Evolutionary conservation across 306 rosid species (phyloP), one percentile per base, ranked within the genome.

Genomic region (Prosopis cineraria): DNA sequence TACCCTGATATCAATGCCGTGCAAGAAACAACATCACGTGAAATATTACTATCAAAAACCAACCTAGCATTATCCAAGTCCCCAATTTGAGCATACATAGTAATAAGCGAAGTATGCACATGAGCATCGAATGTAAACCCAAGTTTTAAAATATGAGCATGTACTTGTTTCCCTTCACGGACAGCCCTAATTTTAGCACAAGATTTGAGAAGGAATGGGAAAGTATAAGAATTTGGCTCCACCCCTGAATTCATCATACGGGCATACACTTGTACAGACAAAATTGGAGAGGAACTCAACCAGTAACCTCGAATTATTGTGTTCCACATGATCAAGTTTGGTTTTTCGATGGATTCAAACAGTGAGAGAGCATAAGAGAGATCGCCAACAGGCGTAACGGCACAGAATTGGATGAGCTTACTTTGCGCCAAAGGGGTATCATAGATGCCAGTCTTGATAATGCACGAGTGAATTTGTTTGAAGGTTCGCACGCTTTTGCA

Each of bases 371-470:
- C 96, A 60, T 92, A 90, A 29, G 93, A 59, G 84, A 89, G 87
- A 43, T 88, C 88, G 0, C 85, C 88, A 7, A 37, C 78, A 24
- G 87, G 82, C 5, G 90, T 90, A 13, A 88, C 47, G 17, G 88
- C 86, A 14, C 90, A 88, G 71, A 86, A 86, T 3, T 90, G 81
- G 72, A 93, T 81, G 83, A 90, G 91, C 79, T 94, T 91, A 89
- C 85, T 87, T 27, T 84, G 90, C 0, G 87, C 87, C 68, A 86
- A 87, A 4, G 76, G 78, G 73, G 85, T 85, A 45, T 88, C 82
- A 84, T 91, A 87, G 73, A 93, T 91, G 52, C 97, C 97, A 9
- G 89, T 88, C 64, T 88, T 93, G 89, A 90, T 84, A 36, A 88
- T 0, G 82, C 73, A 90, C n/a, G 85, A 74, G 81, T 90, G 97